Evolutionary conservation across 495 filamentous ascomycete genomes (phyloP).

Genomic region (Daldinia childiae): DNA sequence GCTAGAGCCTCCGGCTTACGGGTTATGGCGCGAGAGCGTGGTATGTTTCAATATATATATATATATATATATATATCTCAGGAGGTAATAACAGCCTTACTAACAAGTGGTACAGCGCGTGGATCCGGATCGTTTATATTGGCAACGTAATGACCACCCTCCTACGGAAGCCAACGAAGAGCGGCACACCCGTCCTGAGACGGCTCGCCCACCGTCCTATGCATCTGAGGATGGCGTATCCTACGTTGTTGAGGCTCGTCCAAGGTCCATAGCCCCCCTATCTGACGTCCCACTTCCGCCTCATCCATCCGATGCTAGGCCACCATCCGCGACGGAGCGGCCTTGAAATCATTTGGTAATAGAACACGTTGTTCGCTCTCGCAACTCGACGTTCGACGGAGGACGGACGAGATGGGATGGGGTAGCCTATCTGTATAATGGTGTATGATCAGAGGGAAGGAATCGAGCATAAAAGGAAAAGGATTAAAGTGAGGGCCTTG

Average conservation of each 20-base stretch:
- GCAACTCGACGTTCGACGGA: background rate
- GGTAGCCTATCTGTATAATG: constrained; percentile 3
- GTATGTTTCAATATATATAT: constrained; percentile 60
- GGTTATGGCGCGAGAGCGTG: constrained; percentile 82
- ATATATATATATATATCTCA: background rate
- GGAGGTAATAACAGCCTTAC: constrained; percentile 1
- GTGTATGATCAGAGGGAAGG: constrained; percentile 15
- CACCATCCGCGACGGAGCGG: constrained; percentile 33
- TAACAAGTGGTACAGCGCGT: constrained; percentile 63
- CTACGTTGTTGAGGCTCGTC: constrained; percentile 71
- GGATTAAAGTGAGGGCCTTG: background rate
- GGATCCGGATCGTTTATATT: constrained; percentile 82
- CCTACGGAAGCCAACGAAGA: constrained; percentile 27
- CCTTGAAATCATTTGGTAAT: constrained; percentile 14
- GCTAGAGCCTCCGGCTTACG: constrained; percentile 85
- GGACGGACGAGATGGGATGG: background rate
- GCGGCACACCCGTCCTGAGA: constrained; percentile 33
- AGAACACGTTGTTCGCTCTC: constrained; percentile 10
- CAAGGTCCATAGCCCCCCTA: constrained; percentile 60
- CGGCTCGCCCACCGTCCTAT: constrained; percentile 71
- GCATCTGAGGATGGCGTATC: constrained; percentile 74
- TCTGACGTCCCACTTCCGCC: constrained; percentile 54
- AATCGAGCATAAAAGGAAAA: background rate
- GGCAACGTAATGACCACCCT: constrained; percentile 68
- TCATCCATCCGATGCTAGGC: constrained; percentile 57